Base-by-base conservation (phyloP, 345 rosid genomes). In the Moricandia arvensis region DNA sequence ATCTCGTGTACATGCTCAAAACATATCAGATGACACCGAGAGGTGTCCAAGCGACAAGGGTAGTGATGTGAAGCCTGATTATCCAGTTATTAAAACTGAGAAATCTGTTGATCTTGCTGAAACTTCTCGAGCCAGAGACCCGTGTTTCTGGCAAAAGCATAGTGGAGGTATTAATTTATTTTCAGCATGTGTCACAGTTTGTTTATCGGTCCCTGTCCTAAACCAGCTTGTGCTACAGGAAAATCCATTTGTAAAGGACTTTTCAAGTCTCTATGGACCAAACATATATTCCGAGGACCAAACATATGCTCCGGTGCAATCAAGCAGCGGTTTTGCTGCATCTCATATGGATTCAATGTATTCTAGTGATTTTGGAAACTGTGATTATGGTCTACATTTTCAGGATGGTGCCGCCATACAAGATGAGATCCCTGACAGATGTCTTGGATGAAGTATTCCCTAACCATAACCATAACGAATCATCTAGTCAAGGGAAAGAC, bases 331-430 rank as follows among this genome's bases (percentile, higher is more conserved):
- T 35, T 79, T 80, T 54, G 89, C 82, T 66, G 45, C 80, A 5
- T 43, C 71, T 4, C 76, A 64, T 69, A 66, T 87, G 72, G 87
- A 79, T 80, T 85, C 94, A 0, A 90, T 86, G 68, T 90, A 79
- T 74, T 85, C 83, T 21, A 80, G 81, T 80, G 95, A 94, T 78
- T 90, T 94, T 75, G 96, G 97, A 76, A 83, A 83, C 77, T 75
- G 66, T 72, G 74, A 75, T 59, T 82, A 66, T 31, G 90, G 86
- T 37, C 43, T 82, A 62, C 37, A 12, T 68, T 86, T 85, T 75
- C 89, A 69, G 49, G 96, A 89, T 81, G 90, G 88, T 47, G 83
- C 85, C 4, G 18, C 82, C 75, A 85, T 81, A 55, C 89, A 80
- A 27, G 94, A 91, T 80, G 82, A 80, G 29, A n/a, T 75, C 85